Base-by-base conservation (phyloP, 2,329 filamentous ascomycete genomes). In the Taxawa tesnikishii region DNA sequence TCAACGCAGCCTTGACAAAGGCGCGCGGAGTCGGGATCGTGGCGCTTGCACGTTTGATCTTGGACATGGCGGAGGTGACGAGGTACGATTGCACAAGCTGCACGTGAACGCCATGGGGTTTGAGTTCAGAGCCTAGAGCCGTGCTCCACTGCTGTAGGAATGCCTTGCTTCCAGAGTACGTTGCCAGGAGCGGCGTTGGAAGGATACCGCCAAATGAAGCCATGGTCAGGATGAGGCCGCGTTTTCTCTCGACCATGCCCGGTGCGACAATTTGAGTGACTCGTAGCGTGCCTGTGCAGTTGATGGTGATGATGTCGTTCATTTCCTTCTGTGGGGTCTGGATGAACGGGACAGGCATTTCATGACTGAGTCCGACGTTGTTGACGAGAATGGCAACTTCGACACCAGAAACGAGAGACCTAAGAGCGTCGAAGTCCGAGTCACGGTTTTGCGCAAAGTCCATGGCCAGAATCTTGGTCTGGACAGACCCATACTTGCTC, bases 81-180 rank as follows among this genome's bases (percentile, higher is more conserved):
- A 98, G 74, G 57, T 98, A 92, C 46, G 81, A 85, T 45, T 96
- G 73, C 16, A 93, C 79, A 29, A 96, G 73, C 58, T 96, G 78
- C n/a, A 94, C 85, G 42, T 84, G 79, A 25, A 98, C 75, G 36
- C 83, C 82, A 46, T 82, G 69, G 2, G 78, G 73, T 41, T 79
- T 74, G 17, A 98, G 70, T 59, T 98, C 90, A 10, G 79, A 73
- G 1, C 79, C 82, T 10, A 98, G 70, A 8, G 90, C 77, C 5
- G 76, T 80, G 43, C 82, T 94, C 90, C 90, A 98, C 52, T 93
- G 79, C 61, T 96, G 88, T 29, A 98, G 70, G 70, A 98, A 98
- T 2, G 90, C 88, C 64, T 98, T 98, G 73, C 81, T 90, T 43
- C 90, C 90, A 27, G 83, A 92, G 68, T 98, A 98, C 3, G 90